Evolutionary conservation across 2,329 filamentous ascomycete species (phyloP), one percentile per base, ranked within the genome.

Genomic region (Dendryphion nanum): DNA sequence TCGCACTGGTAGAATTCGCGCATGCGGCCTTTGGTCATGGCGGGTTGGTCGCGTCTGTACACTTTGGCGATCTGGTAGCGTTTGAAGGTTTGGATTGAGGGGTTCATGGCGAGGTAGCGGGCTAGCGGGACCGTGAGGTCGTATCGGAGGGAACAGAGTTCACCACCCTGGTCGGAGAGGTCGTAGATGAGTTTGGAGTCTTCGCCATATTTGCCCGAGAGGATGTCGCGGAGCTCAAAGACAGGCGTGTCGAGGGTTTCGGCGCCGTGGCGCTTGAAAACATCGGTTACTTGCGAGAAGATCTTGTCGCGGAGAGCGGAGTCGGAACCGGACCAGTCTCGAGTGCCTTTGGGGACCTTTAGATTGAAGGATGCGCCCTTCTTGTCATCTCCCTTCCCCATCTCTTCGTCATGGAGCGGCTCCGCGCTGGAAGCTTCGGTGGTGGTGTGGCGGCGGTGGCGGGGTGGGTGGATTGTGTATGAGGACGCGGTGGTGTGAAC

Each of bases 1-100:
- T 95, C 89, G 71, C 89, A 95, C 69, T 95, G 89, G 71, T 93
- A 95, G 69, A 95, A 95, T 69, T 95, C 90, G 59, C 89, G 80
- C 84, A 95, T 91, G 34, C 89, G 81, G 33, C 89, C 90, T 63
- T 93, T 91, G 44, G 83, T 86, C 69, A 95, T 86, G 1, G 50
- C 45, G 15, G 85, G 85, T 64, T 88, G 84, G 66, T 89, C 85
- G 63, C 84, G 71, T 46, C 85, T 75, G 70, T 89, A 89, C 30
- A 95, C 89, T 71, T 95, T 95, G 53, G 88, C 89, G 53, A 96
- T 89, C 70, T 95, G 88, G 66, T 93, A 95, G 55, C 90, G 79
- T 73, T 94, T 95, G 70, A 95, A 30, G 10, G 12, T 90, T 63
- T 76, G 82, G 63, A 85, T 81, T 35, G 91, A 75, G 48, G 82